Base-by-base conservation (phyloP, 202 grass and related monocot genomes). In the Brachypodium distachyon region DNA sequence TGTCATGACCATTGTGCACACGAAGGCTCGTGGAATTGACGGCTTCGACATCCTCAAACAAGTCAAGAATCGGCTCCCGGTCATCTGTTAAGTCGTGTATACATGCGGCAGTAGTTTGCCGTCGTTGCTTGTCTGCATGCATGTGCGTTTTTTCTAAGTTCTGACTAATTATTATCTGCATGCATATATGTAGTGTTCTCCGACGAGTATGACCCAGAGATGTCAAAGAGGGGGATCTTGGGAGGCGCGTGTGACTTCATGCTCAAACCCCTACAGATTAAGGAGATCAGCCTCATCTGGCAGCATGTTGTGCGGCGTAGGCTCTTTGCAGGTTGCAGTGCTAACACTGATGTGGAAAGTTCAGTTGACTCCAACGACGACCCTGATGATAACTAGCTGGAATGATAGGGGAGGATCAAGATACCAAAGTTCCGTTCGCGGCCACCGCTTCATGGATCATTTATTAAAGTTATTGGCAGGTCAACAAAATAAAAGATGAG, bases 121-220 rank as follows among this genome's bases (percentile, higher is more conserved):
- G 9, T 36, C 34, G 56, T n/a, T 32, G 6, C 16, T 33, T 60
- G 56, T n/a, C n/a, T 2, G 8, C n/a, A 38, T 5, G 4, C 12
- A n/a, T 14, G n/a, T n/a, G n/a, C n/a, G n/a, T n/a, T n/a, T n/a
- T n/a, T n/a, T n/a, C n/a, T n/a, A n/a, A n/a, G n/a, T n/a, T n/a
- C n/a, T n/a, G n/a, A 42, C 61, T 65, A 21, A n/a, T n/a, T n/a
- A 65, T 34, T 0, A 71, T 71, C 31, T 62, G 27, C 26, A 29
- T 71, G 38, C 47, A 61, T 48, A 5, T 71, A 3, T 31, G 44
- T 55, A 87, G 84, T 87, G 73, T 65, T 87, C 65, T 82, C 85
- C 16, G 19, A 26, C 39, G 22, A 73, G 79, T 52, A 9, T 11
- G 37, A n/a, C 3, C n/a, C 12, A 18, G 39, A 49, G 42, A 66